Evolutionary conservation across 768 basidiomycete genomes (phyloP).

Genomic region (Lactarius quietus): DNA sequence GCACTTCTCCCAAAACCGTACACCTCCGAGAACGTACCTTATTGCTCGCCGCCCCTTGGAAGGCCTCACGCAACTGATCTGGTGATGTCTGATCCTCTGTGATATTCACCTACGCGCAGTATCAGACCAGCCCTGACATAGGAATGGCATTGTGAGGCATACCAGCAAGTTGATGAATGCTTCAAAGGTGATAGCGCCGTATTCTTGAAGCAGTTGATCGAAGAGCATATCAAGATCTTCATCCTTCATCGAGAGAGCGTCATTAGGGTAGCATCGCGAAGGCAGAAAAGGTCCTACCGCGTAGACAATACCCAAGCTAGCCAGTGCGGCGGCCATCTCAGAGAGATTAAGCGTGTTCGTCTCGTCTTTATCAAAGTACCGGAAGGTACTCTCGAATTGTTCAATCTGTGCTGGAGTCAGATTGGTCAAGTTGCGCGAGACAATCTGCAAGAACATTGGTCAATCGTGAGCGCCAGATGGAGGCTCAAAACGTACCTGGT

Average conservation of each 20-base stretch:
- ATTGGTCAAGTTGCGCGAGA: conserved; percentile 91
- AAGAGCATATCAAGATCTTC: conserved; percentile 86
- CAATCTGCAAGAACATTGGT: conserved; percentile 54
- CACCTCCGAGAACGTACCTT: conserved; percentile 54
- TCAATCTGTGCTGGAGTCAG: conserved; percentile 93
- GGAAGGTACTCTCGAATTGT: conserved; percentile 95
- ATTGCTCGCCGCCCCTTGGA: conserved; percentile 86
- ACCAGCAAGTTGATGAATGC: conserved; percentile 94
- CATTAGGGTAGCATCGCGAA: neutral
- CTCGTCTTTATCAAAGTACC: conserved; percentile 94
- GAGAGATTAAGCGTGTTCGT: conserved; percentile 80
- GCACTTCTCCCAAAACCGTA: neutral
- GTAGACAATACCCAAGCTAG: conserved; percentile 91
- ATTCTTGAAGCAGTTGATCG: conserved; percentile 70
- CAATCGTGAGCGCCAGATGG: neutral
- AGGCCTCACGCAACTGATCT: conserved; percentile 89
- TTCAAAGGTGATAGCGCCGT: conserved; percentile 88
- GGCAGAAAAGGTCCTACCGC: conserved; percentile 45
- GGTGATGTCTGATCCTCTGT: conserved; percentile 93
- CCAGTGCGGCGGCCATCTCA: conserved; percentile 92
- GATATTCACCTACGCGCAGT: conserved; percentile 76
- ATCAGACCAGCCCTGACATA: neutral
- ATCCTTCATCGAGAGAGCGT: conserved; percentile 45
- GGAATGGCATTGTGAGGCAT: conserved; percentile 29
- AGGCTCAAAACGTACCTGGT: conserved; percentile 58